phyloP scores from a whole-genome alignment of 768 basidiomycete genomes.

The Podaxis pistillaris region DNA sequence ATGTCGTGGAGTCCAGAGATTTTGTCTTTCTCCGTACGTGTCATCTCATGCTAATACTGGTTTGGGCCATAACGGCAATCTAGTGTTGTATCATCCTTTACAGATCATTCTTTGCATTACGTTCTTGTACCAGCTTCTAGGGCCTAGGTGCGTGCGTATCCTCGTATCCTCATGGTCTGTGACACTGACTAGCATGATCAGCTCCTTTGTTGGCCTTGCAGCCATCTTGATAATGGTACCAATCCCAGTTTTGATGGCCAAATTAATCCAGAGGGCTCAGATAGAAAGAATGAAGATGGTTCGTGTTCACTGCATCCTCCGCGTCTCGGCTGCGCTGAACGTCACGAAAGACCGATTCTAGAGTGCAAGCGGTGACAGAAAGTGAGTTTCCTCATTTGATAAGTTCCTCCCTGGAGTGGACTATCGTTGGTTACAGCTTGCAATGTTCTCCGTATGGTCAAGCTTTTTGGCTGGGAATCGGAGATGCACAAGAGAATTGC shows the following conservation, averaged over 20 bases:
- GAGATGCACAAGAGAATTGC: slow-evolving; percentile 52
- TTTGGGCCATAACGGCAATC: not conserved
- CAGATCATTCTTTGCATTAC: slow-evolving; percentile 37
- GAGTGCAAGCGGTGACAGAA: slow-evolving; percentile 64
- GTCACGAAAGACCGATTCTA: slow-evolving; percentile 43
- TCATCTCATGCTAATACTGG: too few species aligned
- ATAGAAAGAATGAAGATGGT: slow-evolving; percentile 58
- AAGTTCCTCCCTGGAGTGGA: slow-evolving; percentile 11
- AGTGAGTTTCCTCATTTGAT: slow-evolving; percentile 27
- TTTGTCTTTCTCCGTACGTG: slow-evolving; percentile 15
- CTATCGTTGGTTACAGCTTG: slow-evolving; percentile 34
- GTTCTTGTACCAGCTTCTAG: slow-evolving; percentile 46
- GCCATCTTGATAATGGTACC: slow-evolving; percentile 2
- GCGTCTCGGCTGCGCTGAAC: slow-evolving; percentile 42
- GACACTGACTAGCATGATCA: slow-evolving; percentile 3
- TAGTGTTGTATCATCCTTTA: slow-evolving; percentile 40
- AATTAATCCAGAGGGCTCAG: slow-evolving; percentile 46
- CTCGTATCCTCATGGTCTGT: not conserved
- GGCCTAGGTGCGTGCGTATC: slow-evolving; percentile 36
- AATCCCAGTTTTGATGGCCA: slow-evolving; percentile 26
- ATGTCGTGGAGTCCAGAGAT: slow-evolving; percentile 28
- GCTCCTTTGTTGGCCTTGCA: slow-evolving; percentile 10
- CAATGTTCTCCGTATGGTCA: slow-evolving; percentile 67
- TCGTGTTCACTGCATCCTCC: slow-evolving; percentile 45
- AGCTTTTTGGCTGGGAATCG: slow-evolving; percentile 70